A percentile compares a stretch with the other conserved stretches of the same genome.
phyloP scores from a whole-genome alignment of 306 rosid genomes.

The Fragaria vesca region DNA sequence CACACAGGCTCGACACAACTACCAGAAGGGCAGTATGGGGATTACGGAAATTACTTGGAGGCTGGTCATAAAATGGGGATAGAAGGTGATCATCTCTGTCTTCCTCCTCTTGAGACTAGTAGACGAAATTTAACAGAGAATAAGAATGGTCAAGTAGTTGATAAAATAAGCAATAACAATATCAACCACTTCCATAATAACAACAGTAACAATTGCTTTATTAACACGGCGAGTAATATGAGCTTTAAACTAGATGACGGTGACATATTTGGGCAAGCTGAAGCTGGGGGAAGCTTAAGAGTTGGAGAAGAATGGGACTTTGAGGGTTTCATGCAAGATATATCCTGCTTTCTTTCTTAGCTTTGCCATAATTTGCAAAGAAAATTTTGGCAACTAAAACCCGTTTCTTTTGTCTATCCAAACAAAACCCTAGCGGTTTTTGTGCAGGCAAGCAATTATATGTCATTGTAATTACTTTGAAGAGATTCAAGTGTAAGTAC shows the following conservation, averaged over 20 bases:
- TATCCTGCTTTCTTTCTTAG: slow-evolving; percentile 54
- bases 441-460: neutral
- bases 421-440: neutral
- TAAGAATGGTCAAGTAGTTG: slow-evolving; percentile 29
- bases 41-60: slow-evolving; percentile 36
- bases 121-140: slow-evolving; percentile 30
- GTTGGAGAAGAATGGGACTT: slow-evolving; percentile 84
- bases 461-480: neutral
- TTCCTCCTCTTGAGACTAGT: slow-evolving; percentile 60
- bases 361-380: slow-evolving; percentile 11
- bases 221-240: slow-evolving; percentile 32
- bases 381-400: slow-evolving; percentile 11
- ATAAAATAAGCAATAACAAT: slow-evolving; percentile 35
- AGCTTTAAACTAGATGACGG: slow-evolving; percentile 38
- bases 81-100: slow-evolving; percentile 48
- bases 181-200: slow-evolving; percentile 52
- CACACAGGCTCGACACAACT: slow-evolving; percentile 45
- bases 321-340: slow-evolving; percentile 85
- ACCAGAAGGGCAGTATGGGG: slow-evolving; percentile 39
- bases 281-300: slow-evolving; percentile 57
- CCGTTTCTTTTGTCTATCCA: neutral
- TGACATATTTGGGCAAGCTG: slow-evolving; percentile 44
- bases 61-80: slow-evolving; percentile 40
- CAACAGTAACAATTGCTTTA: slow-evolving; percentile 52
- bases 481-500: neutral